Evolutionary conservation across 352 stramenopile species (phyloP), one percentile per base, ranked within the genome.

Genomic region (Globisporangium nagaii): DNA sequence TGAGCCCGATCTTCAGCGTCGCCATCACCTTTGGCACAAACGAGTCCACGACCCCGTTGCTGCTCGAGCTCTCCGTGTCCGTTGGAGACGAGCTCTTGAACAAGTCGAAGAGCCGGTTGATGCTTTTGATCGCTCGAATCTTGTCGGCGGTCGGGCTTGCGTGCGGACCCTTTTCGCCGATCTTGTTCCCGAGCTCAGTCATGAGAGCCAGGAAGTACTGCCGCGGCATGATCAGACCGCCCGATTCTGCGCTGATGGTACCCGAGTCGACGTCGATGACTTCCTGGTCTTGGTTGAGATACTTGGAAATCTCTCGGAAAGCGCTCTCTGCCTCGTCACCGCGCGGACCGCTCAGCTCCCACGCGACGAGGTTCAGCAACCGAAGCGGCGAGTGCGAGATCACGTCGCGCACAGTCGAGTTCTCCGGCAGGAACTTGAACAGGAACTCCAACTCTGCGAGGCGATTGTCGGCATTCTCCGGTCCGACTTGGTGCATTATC

Each of bases 1-100:
- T 63, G 8, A 93, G 57, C 24, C 76, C 82, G 8, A 90, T 70
- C 56, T 96, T 96, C 4, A 96, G 63, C 20, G 84, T 94, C 22
- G 84, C 86, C 86, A 96, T 96, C 34, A 96, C 82, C 61, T 96
- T 96, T 2, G 86, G 86, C 15, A 96, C 73, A 62, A 90, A 96
- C 19, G 80, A 59, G 56, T 96, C 86, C 10, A 95, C 62, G 17
- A 78, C 59, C 32, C 84, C 80, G 56, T 63, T 70, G 13, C 53
- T 63, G 45, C 59, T 57, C 39, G 63, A 35, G 37, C 57, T 42
- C n/a, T 76, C 54, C 17, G 46, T 41, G n/a, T 68, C 63, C 31
- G 73, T 43, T 12, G 52, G 11, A 2, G 62, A 56, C 7, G 53
- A 43, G 12, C 53, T 63, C 7, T 75, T 73, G 44, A 87, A 86